A percentile compares a stretch with the other conserved stretches of the same genome.
These are phyloP conservation scores for Acmispon strigosus DNA, from an alignment of 306 rosid genomes.

Conservation along the genomic window DNA sequence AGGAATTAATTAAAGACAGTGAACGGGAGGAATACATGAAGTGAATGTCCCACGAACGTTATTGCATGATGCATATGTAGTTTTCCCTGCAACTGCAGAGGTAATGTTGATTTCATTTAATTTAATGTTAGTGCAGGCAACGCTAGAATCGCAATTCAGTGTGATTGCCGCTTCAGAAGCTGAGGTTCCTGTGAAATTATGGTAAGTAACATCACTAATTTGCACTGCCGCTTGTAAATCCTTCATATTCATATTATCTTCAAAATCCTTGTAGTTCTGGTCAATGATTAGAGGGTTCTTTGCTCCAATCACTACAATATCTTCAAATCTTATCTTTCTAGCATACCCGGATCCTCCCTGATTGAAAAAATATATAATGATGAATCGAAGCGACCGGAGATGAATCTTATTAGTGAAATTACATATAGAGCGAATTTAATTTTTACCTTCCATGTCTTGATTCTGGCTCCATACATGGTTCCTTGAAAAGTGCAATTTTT, in stretches of 20 bases:
- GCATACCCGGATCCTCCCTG: constrained; percentile 55
- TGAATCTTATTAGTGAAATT: too few relatives aligned
- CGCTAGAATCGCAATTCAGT: constrained; percentile 7
- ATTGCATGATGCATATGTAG: too few relatives aligned
- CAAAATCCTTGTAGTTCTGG: constrained; percentile 10
- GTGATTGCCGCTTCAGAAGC: neutral
- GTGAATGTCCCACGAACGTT: too few relatives aligned
- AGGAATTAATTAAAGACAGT: too few relatives aligned
- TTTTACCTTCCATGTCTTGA: constrained; percentile 57
- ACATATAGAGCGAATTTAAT: too few relatives aligned
- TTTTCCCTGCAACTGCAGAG: too few relatives aligned
- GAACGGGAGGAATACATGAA: too few relatives aligned
- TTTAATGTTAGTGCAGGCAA: neutral
- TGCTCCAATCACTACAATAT: constrained; percentile 14
- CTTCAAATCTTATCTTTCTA: constrained; percentile 33
- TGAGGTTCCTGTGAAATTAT: constrained; percentile 31
- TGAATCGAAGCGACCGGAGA: neutral
- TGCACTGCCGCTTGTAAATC: constrained; percentile 7
- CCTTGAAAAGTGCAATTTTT: constrained; percentile 31
- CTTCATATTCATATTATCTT: too few relatives aligned
- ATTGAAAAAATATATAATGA: neutral
- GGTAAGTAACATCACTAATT: constrained; percentile 34
- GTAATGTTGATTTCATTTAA: too few relatives aligned
- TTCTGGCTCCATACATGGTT: constrained; percentile 47
- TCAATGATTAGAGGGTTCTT: constrained; percentile 35